Evolutionary conservation across 2,329 filamentous ascomycete genomes (phyloP), one percentile per base, ranked within the genome.

Genomic region (Colletotrichum sansevieriae): DNA sequence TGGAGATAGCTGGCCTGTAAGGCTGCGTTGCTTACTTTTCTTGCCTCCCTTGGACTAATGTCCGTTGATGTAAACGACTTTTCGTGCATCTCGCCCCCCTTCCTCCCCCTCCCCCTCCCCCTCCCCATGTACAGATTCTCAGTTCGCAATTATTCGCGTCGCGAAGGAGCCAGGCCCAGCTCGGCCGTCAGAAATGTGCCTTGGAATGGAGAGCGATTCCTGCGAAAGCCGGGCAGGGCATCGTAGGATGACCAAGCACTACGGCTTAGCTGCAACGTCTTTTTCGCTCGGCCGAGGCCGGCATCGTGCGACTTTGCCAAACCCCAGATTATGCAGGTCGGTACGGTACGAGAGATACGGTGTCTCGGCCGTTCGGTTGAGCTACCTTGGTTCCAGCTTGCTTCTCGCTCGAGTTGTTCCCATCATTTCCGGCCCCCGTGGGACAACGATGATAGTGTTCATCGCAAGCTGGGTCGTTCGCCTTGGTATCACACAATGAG

Each of bases 201-300:
- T 39, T 15, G 37, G 12, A 39, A 13, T 2, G 37, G 37, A 11
- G 3, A 39, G 2, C 11, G 18, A 18, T 25, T 22, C 13, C 49
- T 58, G 39, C 57, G 35, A 41, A 52, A 46, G 54, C 43, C 59
- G 47, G 33, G 37, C 20, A 10, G 43, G 20, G n/a, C 15, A 37
- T 22, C 44, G 47, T 13, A 46, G 60, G 35, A 52, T 35, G 33
- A 47, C 15, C 52, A 60, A 65, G 62, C 65, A 37, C 18, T 18
- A 29, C 22, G 39, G 63, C 52, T 52, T 54, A 22, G 10, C 57
- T 56, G 61, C 65, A 65, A 47, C 39, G 25, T 51, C 37, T 49
- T 18, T 35, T 22, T 55, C 47, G 59, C 52, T 70, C 29, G 67
- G 52, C 67, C 67, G 67, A 70, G 41, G 63, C 57, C 67, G 67